phyloP scores from a whole-genome alignment of 345 rosid species.

The Gossypium longicalyx region DNA sequence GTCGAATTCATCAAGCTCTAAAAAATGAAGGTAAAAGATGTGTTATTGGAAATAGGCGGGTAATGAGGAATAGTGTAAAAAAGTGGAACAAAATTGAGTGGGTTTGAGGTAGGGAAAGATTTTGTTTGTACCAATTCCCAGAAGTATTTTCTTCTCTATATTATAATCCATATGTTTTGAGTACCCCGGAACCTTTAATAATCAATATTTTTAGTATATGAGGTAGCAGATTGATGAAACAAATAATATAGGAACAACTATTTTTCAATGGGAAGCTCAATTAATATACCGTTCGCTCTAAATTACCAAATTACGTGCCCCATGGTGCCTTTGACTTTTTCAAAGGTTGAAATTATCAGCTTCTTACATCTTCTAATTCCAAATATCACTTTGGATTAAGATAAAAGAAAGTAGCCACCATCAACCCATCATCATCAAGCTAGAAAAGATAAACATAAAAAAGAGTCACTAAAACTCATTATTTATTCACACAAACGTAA shows the following conservation, averaged over 20 bases:
- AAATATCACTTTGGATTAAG: not conserved
- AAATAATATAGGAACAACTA: not conserved
- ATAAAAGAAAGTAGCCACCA: not conserved
- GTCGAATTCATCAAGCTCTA: too few species aligned
- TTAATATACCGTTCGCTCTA: not conserved
- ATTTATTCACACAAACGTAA: constrained; percentile 6
- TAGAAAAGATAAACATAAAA: not conserved
- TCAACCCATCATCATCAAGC: not conserved
- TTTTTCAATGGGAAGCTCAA: not conserved
- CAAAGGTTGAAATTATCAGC: not conserved
- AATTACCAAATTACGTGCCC: not conserved
- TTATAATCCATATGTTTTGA: too few species aligned
- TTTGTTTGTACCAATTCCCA: too few species aligned
- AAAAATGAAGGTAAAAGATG: too few species aligned
- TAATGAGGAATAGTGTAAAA: too few species aligned
- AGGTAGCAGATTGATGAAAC: too few species aligned
- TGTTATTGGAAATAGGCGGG: too few species aligned
- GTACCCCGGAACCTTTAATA: too few species aligned
- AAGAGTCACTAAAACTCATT: not conserved
- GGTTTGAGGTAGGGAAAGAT: too few species aligned
- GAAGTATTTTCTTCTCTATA: too few species aligned
- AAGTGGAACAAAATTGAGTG: too few species aligned
- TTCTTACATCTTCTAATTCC: not conserved
- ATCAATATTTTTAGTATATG: too few species aligned
- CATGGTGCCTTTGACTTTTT: not conserved